Conservation (phyloP, 805 yeast genomes). For the Candida insectorum region DNA sequence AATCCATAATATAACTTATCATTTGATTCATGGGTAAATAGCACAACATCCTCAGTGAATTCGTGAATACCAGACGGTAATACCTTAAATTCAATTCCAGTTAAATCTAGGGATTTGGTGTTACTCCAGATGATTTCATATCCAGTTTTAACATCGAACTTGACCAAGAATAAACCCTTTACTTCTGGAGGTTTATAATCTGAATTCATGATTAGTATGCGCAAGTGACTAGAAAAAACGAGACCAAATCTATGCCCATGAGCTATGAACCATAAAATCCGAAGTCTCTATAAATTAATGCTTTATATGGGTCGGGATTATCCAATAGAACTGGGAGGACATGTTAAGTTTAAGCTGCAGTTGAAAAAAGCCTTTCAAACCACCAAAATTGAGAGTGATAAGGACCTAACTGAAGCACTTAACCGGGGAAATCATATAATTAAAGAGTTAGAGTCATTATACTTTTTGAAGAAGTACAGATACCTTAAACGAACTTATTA, state of each 20-base stretch:
- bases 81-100: conserved; percentile 36
- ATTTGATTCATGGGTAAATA: conserved; percentile 24
- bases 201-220: conserved; percentile 1
- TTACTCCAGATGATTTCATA: conserved; percentile 36
- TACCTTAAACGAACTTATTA: conserved; percentile 24
- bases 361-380: conserved; percentile 19
- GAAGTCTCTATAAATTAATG: conserved; percentile 22
- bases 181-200: conserved; percentile 23
- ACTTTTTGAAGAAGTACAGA: conserved; percentile 28
- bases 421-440: conserved; percentile 24
- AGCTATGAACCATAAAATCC: conserved; percentile 24
- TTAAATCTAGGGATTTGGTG: conserved; percentile 15
- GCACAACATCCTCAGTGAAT: conserved; percentile 23
- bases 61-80: conserved; percentile 43
- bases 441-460: conserved; percentile 30
- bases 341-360: conserved; percentile 16
- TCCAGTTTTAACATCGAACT: conserved; percentile 34
- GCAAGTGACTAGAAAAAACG: no score
- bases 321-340: conserved; percentile 30
- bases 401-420: conserved; percentile 21
- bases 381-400: conserved; percentile 12
- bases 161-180: conserved; percentile 29
- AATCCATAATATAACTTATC: conserved; percentile 31
- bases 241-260: no score
- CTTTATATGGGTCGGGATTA: conserved; percentile 34